A percentile compares a stretch with the other conserved stretches of the same genome.
Conservation (phyloP, 139 green algal genomes). For the Auxenochlorella protothecoides region DNA sequence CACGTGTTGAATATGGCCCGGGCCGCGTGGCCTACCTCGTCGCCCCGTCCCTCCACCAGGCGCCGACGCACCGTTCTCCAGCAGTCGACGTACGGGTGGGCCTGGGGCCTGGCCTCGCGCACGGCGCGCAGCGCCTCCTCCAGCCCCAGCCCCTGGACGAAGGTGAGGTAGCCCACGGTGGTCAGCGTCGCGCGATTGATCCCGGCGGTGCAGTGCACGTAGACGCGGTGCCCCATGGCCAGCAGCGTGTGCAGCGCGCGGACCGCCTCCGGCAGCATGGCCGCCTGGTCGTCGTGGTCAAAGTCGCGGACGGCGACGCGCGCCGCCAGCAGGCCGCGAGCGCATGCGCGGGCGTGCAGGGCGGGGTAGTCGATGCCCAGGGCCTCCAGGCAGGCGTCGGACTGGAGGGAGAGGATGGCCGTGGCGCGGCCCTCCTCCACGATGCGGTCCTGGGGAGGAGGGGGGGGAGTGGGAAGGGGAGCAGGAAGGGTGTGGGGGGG, state of each 20-base stretch:
- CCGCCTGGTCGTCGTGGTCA: constrained; percentile 54
- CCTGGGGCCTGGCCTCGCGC: constrained; percentile 32
- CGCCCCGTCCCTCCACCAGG: constrained; percentile 12
- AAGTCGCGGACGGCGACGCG: constrained; percentile 58
- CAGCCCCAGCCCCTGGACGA: constrained; percentile 32
- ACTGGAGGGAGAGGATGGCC: constrained; percentile 52
- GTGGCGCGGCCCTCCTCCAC: constrained; percentile 25
- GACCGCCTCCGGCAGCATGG: constrained; percentile 64
- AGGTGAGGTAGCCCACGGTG: constrained; percentile 63
- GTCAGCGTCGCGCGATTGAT: constrained; percentile 69
- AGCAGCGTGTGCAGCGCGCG: constrained; percentile 38
- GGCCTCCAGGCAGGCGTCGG: constrained; percentile 53
- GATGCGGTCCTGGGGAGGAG: constrained; percentile 12
- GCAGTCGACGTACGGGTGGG: constrained; percentile 52
- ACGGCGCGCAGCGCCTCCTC: constrained; percentile 34
- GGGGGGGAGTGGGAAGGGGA: too few relatives aligned
- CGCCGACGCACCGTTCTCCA: constrained; percentile 31
- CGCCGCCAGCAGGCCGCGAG: constrained; percentile 32
- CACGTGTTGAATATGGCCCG: constrained; percentile 6
- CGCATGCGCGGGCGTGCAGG: constrained; percentile 28
- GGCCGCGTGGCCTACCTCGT: constrained; percentile 18
- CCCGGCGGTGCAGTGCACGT: constrained; percentile 73
- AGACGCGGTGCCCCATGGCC: constrained; percentile 38
- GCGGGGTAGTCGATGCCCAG: constrained; percentile 39
- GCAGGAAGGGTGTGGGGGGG: too few relatives aligned